These are phyloP conservation scores for Tagetes patula DNA, from an alignment of 129 eudicot genomes.

Conservation along the genomic window DNA sequence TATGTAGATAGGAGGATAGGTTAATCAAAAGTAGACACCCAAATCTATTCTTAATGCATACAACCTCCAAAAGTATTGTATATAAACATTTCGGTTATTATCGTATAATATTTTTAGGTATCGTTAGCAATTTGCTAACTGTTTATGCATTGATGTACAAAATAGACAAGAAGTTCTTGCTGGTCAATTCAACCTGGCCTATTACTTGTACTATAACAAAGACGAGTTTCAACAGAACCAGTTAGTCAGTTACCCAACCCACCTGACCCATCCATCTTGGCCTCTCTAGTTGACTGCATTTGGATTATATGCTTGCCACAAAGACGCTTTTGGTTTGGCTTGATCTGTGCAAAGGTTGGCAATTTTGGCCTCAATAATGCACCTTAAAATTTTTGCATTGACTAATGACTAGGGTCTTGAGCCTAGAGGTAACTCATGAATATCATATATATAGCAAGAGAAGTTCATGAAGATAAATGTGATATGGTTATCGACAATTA, in stretches of 20 bases:
- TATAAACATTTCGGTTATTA: neutral
- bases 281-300: neutral
- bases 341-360: neutral
- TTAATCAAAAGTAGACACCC: neutral
- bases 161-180: neutral
- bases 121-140: neutral
- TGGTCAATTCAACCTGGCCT: neutral
- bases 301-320: neutral
- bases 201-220: neutral
- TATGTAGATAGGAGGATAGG: neutral
- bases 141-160: neutral
- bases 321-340: neutral
- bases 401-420: neutral
- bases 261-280: slow-evolving; percentile 1
- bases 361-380: slow-evolving; percentile 4
- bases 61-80: neutral
- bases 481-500: slow-evolving; percentile 24
- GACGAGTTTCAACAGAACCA: neutral
- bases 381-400: neutral
- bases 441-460: neutral
- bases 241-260: neutral
- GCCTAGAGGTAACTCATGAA: neutral
- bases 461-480: neutral
- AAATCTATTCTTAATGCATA: slow-evolving; percentile 6
- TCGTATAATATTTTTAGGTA: neutral